Base-by-base conservation (phyloP, 768 basidiomycete genomes). In the Termitomyces sp. region DNA sequence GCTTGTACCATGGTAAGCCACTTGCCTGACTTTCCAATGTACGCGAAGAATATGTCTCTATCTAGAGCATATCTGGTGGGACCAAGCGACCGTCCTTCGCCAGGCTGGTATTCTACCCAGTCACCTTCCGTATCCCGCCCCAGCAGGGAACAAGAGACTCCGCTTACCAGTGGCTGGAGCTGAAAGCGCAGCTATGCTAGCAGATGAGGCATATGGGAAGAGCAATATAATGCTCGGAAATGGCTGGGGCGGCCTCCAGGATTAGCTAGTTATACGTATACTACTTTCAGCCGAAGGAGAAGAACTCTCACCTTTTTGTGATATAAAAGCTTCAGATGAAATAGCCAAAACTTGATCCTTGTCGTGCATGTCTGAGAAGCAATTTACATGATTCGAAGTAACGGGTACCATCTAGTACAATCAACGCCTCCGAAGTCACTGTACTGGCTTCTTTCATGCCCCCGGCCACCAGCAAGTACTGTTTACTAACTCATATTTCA, bases 11-110 rank as follows among this genome's bases (percentile, higher is more conserved):
- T 44, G 73, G 73, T 72, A 60, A 11, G 53, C 43, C 19, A 37
- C 28, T 37, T 50, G 28, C 30, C 39, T 17, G 21, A 17, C n/a
- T n/a, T 12, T 19, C 30, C 8, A 23, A 19, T 52, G 12, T 32
- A 17, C n/a, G 28, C 23, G 12, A 37, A 8, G 11, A 32, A 28
- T n/a, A 30, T 17, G 16, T 17, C 16, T 17, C 16, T 35, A 48
- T 37, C 21, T 48, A 77, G 75, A 77, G 61, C 75, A 77, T 53
- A 76, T 77, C 27, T 76, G 74, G 74, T 77, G 76, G 76, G 74
- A 77, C 57, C 74, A 76, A 58, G 74, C 67, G 5, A 75, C 74
- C 3, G 72, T 66, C 0, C 64, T 77, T 32, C 63, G 61, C 4
- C 76, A 77, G 52, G 69, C 69, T 19, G 72, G 72, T 7, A 61